phyloP scores from a whole-genome alignment of 2,329 filamentous ascomycete species.

The Cercospora citrullina region DNA sequence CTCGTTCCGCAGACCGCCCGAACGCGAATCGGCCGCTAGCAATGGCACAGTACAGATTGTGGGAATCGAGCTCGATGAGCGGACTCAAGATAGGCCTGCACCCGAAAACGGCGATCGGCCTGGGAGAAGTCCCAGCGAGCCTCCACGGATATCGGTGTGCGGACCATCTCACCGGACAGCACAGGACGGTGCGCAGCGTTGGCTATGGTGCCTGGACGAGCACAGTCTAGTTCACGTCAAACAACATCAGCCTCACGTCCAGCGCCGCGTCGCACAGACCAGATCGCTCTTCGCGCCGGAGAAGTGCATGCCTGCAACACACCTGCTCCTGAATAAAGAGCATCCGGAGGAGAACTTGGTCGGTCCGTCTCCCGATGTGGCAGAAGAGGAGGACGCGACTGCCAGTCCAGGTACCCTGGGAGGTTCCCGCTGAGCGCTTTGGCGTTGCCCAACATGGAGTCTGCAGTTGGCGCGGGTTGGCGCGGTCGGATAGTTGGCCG shows the following conservation, averaged over 20 bases:
- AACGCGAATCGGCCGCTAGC: not conserved
- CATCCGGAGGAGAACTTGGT: not conserved
- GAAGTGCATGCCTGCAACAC: not conserved
- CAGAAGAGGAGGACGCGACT: not conserved
- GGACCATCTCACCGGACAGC: not conserved
- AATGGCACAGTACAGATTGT: not conserved
- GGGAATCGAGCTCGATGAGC: conserved; percentile 2
- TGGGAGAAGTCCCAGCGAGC: not conserved
- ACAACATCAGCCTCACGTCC: not conserved
- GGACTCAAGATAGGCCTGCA: not conserved
- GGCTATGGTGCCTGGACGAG: not conserved
- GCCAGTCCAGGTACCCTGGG: not conserved
- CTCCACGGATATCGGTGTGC: not conserved
- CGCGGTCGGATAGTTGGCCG: not conserved
- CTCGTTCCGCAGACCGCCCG: not conserved
- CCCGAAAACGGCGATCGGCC: not conserved
- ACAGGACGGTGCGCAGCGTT: not conserved
- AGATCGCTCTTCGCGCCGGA: not conserved
- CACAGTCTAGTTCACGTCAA: not conserved
- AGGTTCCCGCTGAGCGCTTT: not conserved
- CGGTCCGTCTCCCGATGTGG: not conserved
- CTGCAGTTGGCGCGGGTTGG: not conserved
- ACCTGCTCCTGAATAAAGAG: not conserved
- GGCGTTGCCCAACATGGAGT: not conserved
- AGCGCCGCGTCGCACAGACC: not conserved